Percentiles rank a stretch among this genome's conserved stretches.
Conservation (phyloP, 1,139 yeast genomes). For the Debaryomycetaceae sp. region DNA sequence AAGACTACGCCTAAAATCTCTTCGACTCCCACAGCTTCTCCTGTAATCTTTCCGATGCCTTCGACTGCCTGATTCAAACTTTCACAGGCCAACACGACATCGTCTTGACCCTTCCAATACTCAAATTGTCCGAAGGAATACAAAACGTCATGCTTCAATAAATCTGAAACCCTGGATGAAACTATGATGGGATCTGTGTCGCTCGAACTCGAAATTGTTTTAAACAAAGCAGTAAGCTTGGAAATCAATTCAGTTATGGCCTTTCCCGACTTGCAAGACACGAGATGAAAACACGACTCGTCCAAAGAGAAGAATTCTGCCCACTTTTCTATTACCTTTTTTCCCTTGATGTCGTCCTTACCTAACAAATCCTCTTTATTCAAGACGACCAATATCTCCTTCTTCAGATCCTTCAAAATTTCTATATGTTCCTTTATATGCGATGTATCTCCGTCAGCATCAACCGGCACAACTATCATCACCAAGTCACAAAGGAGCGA, state of each 20-base stretch:
- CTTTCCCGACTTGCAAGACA: constrained; percentile 59
- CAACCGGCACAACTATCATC: constrained; percentile 47
- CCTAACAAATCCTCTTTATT: constrained; percentile 60
- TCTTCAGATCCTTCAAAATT: constrained; percentile 19
- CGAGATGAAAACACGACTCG: constrained; percentile 31
- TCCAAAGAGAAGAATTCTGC: constrained; percentile 21
- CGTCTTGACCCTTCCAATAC: constrained; percentile 50
- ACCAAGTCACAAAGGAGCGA: constrained; percentile 61
- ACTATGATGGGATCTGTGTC: constrained; percentile 61
- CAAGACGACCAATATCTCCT: constrained; percentile 43
- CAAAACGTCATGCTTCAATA: constrained; percentile 68
- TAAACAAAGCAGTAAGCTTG: constrained; percentile 40
- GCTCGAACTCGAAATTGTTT: constrained; percentile 45
- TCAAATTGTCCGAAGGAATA: constrained; percentile 65
- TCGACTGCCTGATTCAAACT: constrained; percentile 71
- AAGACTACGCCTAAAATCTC: constrained; percentile 90
- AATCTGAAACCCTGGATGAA: constrained; percentile 72
- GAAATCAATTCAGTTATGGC: constrained; percentile 54
- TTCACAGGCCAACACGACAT: constrained; percentile 80
- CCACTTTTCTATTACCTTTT: constrained; percentile 16
- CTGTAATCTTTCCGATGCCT: constrained; percentile 90
- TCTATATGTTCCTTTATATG: constrained; percentile 34
- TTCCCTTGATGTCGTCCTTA: constrained; percentile 13
- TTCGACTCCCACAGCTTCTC: constrained; percentile 83
- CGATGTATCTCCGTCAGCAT: constrained; percentile 7